Evolutionary conservation across 371 early-diverging fungal species (phyloP), one percentile per base, ranked within the genome.

Genomic region (Syncephalis fuscata): DNA sequence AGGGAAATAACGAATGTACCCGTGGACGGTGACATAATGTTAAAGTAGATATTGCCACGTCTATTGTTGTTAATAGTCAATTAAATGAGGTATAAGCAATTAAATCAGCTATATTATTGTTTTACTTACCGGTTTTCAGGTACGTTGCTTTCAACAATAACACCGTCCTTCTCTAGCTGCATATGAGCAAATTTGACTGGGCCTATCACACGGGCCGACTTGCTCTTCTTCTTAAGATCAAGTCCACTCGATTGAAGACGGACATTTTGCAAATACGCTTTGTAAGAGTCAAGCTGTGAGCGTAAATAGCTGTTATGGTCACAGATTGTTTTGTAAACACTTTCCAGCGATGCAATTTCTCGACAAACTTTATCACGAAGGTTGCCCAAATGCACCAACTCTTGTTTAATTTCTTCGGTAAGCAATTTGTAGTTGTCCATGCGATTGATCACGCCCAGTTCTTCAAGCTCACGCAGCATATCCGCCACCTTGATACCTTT

Each of bases 401-500:
- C 95, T 55, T 75, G 73, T 2, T 68, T 70, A 39, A 94, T 80
- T 63, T 94, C 95, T 51, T 92, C 85, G 1, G 82, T 78, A 63
- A 94, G 68, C 19, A 87, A 66, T 26, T 69, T 67, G 61, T 85
- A 82, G 16, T 77, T 73, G 52, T 93, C 88, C n/a, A 57, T 64
- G 15, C 63, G 64, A 51, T 83, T 80, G 17, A 88, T 75, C n/a
- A 85, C 78, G 17, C 76, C 80, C 26, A 64, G 64, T 48, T 79
- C 76, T 55, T 84, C 88, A 8, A 94, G 72, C 57, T 92, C 87
- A 2, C 70, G 63, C 39, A 94, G 63, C 91, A 92, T 85, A 46
- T 90, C 92, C 50, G 80, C 80, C 36, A 88, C 88, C 59, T 90
- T 92, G 57, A 91, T 78, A 5, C 91, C 93, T 60, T 91, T 89